Percentiles rank a stretch among this genome's conserved stretches.
Conservation (phyloP, 257 asterid genomes). For the Galeopsis tetrahit region DNA sequence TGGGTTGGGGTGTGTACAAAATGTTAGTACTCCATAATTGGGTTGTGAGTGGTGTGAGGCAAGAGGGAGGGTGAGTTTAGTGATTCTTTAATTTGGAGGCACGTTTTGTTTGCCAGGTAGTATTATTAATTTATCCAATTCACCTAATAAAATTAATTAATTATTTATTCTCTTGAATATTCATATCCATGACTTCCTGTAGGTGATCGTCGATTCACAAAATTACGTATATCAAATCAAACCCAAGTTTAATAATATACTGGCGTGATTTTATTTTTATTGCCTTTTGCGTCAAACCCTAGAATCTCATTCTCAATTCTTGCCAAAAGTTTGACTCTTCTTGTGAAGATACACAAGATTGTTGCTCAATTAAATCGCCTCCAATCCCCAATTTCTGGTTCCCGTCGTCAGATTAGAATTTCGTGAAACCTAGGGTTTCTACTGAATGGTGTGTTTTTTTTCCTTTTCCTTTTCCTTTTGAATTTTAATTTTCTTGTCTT, state of each 20-base stretch:
- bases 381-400: conserved; percentile 39
- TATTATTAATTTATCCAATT: conserved; percentile 33
- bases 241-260: conserved; percentile 38
- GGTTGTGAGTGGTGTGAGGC: conserved; percentile 20
- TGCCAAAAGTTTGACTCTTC: conserved; percentile 44
- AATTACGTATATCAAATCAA: conserved; percentile 36
- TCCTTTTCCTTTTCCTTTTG: conserved; percentile 12
- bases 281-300: conserved; percentile 51
- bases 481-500: conserved; percentile 29
- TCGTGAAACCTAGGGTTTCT: conserved; percentile 35
- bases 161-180: conserved; percentile 42
- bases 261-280: neutral
- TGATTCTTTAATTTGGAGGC: conserved; percentile 56
- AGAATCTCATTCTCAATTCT: conserved; percentile 46
- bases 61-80: conserved; percentile 39
- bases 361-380: conserved; percentile 45
- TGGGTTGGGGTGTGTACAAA: neutral
- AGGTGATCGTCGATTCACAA: conserved; percentile 45
- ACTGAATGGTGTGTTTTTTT: conserved; percentile 21
- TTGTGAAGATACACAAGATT: conserved; percentile 36
- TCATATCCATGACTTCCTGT: conserved; percentile 51
- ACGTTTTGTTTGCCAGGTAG: conserved; percentile 50
- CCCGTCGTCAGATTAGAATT: conserved; percentile 35
- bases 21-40: neutral
- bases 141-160: conserved; percentile 29